Evolutionary conservation across 2,329 filamentous ascomycete species (phyloP), one percentile per base, ranked within the genome.

Genomic region (Karstenula rhodostoma): DNA sequence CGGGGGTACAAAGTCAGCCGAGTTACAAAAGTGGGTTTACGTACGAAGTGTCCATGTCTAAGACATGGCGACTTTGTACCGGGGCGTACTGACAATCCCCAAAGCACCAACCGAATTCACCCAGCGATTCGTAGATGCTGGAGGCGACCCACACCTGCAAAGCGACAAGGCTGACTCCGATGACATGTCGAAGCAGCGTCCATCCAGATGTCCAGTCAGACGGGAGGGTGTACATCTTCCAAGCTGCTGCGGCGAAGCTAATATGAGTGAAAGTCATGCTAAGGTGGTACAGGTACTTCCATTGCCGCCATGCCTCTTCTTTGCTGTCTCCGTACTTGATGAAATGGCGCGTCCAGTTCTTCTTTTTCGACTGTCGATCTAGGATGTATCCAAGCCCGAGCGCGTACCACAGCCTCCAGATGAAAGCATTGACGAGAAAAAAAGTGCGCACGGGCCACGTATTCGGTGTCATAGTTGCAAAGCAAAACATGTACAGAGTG

Each of bases 31-130:
- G 35, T 9, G 13, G 9, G n/a, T n/a, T n/a, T n/a, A n/a, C n/a
- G n/a, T n/a, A n/a, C n/a, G n/a, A n/a, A n/a, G n/a, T n/a, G n/a
- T n/a, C n/a, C n/a, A n/a, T n/a, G n/a, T n/a, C n/a, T 10, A 32
- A 32, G 29, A 32, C 7, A 32, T 9, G 8, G 15, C 35, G 17
- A 15, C 35, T 37, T n/a, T 37, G 35, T 17, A 17, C 9, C 9
- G 10, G 13, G 35, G 9, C 4, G 17, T 37, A n/a, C n/a, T 37
- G 8, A 99, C 76, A 99, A 95, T 19, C 95, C 95, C 73, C 94
- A 98, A 83, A 98, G n/a, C n/a, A 98, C 94, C 94, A 99, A 70
- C 95, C 95, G 72, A 98, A 99, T 74, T 99, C 95, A 58, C 95
- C 95, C 0, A 99, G 87, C 1, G 93, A 96, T 53, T 97, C 93